phyloP scores from a whole-genome alignment of 2,329 filamentous ascomycete species.

The Epichloe brachyelytri region DNA sequence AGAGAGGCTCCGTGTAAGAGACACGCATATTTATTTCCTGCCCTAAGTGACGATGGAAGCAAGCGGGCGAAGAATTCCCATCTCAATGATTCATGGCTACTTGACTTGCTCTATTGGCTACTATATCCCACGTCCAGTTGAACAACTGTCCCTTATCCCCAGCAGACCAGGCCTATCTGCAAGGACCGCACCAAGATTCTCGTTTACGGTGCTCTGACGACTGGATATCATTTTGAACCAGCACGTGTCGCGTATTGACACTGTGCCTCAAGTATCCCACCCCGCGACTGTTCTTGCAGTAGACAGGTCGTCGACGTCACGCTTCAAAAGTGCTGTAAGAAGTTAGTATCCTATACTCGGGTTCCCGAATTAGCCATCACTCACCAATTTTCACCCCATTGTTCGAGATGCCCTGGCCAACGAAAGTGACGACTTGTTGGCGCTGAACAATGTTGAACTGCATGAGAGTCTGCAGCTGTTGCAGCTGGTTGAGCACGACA shows the following conservation, averaged over 20 bases:
- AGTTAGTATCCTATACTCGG: not conserved
- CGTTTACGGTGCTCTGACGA: no score
- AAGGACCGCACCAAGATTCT: no score
- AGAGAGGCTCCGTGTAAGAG: no score
- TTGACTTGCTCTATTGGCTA: not conserved
- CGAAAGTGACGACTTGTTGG: constrained; percentile 10
- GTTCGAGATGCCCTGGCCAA: constrained; percentile 11
- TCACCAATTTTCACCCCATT: constrained; percentile 11
- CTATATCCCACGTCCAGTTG: not conserved
- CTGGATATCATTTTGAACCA: no score
- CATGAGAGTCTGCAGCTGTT: constrained; percentile 14
- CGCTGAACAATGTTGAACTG: constrained; percentile 12
- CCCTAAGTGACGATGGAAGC: not conserved
- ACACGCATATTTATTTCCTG: no score
- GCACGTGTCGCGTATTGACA: no score
- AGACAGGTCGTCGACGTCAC: constrained; percentile 23
- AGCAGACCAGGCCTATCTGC: not conserved
- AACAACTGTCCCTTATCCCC: not conserved
- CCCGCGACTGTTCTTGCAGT: not conserved
- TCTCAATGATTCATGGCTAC: not conserved
- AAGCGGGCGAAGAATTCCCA: not conserved
- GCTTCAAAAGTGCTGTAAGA: constrained; percentile 2
- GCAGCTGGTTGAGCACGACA: constrained; percentile 14
- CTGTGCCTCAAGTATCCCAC: no score
- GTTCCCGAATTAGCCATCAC: not conserved